These are phyloP conservation scores for Brassica rapa DNA, from an alignment of 345 rosid genomes.

Conservation along the genomic window DNA sequence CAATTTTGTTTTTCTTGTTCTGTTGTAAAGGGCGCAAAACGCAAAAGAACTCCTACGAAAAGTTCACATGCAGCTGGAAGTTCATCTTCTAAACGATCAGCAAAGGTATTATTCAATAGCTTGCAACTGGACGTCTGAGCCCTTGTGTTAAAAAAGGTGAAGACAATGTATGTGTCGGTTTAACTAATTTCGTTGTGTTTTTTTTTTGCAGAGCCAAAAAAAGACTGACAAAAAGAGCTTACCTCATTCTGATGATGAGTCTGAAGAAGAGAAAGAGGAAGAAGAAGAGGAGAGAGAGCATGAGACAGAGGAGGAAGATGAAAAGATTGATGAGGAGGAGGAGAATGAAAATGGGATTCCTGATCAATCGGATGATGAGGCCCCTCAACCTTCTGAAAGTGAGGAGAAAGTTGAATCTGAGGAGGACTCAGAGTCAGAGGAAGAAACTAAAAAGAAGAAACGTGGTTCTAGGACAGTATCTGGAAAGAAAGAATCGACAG, in stretches of 20 bases:
- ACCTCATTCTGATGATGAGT: slow-evolving; percentile 59
- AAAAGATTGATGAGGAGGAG: slow-evolving; percentile 42
- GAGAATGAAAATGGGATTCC: slow-evolving; percentile 60
- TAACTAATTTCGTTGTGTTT: background rate
- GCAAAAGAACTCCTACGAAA: slow-evolving; percentile 59
- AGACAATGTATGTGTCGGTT: background rate
- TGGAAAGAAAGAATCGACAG: slow-evolving; percentile 47
- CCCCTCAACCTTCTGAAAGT: slow-evolving; percentile 68
- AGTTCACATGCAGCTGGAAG: slow-evolving; percentile 53
- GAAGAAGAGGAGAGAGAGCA: slow-evolving; percentile 59
- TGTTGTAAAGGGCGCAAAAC: slow-evolving; percentile 58
- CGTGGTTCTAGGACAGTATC: slow-evolving; percentile 45
- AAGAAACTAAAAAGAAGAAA: slow-evolving; percentile 58
- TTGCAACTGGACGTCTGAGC: slow-evolving; percentile 5
- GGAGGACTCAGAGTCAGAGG: slow-evolving; percentile 58
- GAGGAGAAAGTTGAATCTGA: slow-evolving; percentile 60
- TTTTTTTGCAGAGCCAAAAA: slow-evolving; percentile 55
- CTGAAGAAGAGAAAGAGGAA: slow-evolving; percentile 42
- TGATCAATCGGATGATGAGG: slow-evolving; percentile 40
- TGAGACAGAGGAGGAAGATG: slow-evolving; percentile 48
- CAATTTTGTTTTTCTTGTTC: background rate
- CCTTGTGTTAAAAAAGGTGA: slow-evolving; percentile 3
- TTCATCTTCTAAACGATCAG: slow-evolving; percentile 53
- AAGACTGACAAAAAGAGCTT: slow-evolving; percentile 48
- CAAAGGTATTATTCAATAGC: slow-evolving; percentile 54